These are phyloP conservation scores for Colletotrichum acutatum DNA, from an alignment of 2,329 filamentous ascomycete genomes.

Conservation along the genomic window DNA sequence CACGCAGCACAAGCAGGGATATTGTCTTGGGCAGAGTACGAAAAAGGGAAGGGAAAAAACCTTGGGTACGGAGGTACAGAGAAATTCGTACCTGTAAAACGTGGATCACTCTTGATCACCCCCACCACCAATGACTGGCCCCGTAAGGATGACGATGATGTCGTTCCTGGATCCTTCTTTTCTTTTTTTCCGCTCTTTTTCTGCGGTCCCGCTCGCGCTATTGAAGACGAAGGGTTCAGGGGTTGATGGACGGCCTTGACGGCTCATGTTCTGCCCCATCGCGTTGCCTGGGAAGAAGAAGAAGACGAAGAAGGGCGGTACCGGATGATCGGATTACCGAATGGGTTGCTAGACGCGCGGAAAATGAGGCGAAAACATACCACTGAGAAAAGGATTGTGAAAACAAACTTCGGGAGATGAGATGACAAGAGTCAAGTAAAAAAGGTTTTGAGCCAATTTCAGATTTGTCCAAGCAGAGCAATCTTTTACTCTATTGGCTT, in stretches of 20 bases:
- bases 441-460: neutral
- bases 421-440: neutral
- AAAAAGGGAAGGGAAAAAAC: neutral
- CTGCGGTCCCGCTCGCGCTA: neutral
- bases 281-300: neutral
- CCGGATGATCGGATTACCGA: neutral
- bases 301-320: neutral
- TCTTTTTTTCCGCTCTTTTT: neutral
- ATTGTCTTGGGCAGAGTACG: neutral
- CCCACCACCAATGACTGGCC: neutral
- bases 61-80: too few relatives aligned
- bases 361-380: neutral
- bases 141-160: slow-evolving; percentile 34
- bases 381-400: neutral
- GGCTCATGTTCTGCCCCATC: neutral
- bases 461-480: neutral
- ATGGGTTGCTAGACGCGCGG: neutral
- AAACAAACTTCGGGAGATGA: neutral
- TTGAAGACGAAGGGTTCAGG: slow-evolving; percentile 1
- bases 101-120: neutral
- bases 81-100: too few relatives aligned
- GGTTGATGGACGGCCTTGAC: neutral
- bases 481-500: neutral
- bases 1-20: neutral
- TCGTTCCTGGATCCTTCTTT: slow-evolving; percentile 5